Percentiles rank a stretch among this genome's conserved stretches.
These are phyloP conservation scores for Salix suchowensis DNA, from an alignment of 345 rosid genomes.

Conservation along the genomic window DNA sequence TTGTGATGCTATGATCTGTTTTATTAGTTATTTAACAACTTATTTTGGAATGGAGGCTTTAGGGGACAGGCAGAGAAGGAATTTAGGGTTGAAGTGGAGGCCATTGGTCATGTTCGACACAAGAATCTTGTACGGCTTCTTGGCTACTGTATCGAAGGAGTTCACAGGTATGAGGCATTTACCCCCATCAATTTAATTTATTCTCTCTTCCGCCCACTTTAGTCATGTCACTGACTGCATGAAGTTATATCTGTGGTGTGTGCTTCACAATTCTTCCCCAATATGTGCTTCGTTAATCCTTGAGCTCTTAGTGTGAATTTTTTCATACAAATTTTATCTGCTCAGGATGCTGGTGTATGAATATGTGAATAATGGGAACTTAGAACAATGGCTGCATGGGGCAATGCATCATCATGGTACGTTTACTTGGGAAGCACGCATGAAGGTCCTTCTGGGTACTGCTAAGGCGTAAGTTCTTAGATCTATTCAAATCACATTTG, in stretches of 20 bases:
- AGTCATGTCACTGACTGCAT: not conserved
- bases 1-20: not conserved
- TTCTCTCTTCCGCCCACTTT: not conserved
- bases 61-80: slow-evolving; percentile 99
- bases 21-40: not conserved
- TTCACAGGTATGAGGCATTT: slow-evolving; percentile 55
- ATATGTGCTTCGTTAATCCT: not conserved
- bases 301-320: not conserved
- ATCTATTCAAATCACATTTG: not conserved
- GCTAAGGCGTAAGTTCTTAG: slow-evolving; percentile 27
- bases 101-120: slow-evolving; percentile 93
- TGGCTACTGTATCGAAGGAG: slow-evolving; percentile 93
- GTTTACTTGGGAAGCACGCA: slow-evolving; percentile 26
- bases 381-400: slow-evolving; percentile 31
- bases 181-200: not conserved
- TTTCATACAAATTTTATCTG: not conserved
- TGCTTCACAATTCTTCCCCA: not conserved
- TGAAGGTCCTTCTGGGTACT: slow-evolving; percentile 32
- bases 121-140: slow-evolving; percentile 91
- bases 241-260: not conserved
- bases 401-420: slow-evolving; percentile 19
- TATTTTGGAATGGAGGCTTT: slow-evolving; percentile 21
- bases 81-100: slow-evolving; percentile 94
- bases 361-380: slow-evolving; percentile 26
- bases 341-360: slow-evolving; percentile 25